Evolutionary conservation across 441 rosid genomes (phyloP).

Genomic region (Corymbia calophylla): DNA sequence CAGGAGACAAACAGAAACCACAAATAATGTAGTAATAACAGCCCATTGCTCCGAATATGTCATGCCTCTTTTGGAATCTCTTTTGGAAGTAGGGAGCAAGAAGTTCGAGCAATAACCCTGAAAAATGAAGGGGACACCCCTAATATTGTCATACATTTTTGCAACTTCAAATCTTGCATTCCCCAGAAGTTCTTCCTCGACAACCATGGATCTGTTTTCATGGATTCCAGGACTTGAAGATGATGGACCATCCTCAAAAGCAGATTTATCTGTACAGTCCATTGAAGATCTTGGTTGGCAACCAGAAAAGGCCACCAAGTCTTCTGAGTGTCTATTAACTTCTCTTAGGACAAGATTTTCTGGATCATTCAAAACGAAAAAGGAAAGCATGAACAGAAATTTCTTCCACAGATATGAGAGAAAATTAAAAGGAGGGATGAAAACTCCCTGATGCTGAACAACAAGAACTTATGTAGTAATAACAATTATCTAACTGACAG

Average conservation of each 20-base stretch:
- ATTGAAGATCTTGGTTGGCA: conserved; percentile 19
- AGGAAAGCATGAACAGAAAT: conserved; percentile 1
- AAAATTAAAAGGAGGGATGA: neutral
- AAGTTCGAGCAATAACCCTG: conserved; percentile 26
- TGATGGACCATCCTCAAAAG: conserved; percentile 19
- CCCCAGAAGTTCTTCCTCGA: conserved; percentile 19
- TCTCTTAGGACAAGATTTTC: conserved; percentile 37
- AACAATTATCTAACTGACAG: neutral
- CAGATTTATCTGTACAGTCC: conserved; percentile 6
- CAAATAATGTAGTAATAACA: neutral
- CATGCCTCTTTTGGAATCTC: neutral
- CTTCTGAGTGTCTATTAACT: conserved; percentile 18
- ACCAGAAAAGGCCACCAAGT: conserved; percentile 8
- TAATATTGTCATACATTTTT: conserved; percentile 11
- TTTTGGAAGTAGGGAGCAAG: neutral
- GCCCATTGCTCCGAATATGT: neutral
- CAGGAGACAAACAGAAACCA: neutral
- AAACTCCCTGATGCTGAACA: neutral
- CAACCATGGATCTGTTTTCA: conserved; percentile 10
- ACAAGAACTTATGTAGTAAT: neutral
- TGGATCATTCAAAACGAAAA: conserved; percentile 4
- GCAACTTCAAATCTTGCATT: conserved; percentile 20
- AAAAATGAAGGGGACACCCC: conserved; percentile 27
- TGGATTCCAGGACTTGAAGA: conserved; percentile 9
- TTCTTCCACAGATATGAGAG: neutral